These are phyloP conservation scores for Trichosporon asahii DNA, from an alignment of 1,284 basidiomycete species.

Conservation along the genomic window DNA sequence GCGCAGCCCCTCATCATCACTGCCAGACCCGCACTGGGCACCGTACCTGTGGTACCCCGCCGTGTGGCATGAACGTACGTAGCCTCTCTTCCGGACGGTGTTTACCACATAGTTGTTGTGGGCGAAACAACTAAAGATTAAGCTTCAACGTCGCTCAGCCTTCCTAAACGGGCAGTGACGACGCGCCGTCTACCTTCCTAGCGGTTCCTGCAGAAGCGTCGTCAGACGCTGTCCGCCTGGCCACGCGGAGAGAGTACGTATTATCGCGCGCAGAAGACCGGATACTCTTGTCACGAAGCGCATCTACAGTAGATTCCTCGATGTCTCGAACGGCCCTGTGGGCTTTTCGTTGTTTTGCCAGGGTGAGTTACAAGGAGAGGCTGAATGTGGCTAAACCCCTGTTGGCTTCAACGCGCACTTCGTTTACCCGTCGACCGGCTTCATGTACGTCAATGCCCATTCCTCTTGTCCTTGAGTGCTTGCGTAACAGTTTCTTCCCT, in stretches of 20 bases:
- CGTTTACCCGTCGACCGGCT: not conserved
- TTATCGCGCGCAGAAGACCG: not conserved
- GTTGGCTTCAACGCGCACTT: not conserved
- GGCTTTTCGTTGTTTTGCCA: not conserved
- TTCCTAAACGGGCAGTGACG: slow-evolving; percentile 1
- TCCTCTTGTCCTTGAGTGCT: not conserved
- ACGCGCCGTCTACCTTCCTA: not conserved
- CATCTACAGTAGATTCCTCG: not conserved
- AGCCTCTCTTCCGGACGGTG: not conserved
- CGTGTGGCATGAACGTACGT: not conserved
- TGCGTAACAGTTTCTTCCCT: not conserved
- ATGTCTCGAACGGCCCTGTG: not conserved
- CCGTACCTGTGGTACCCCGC: not conserved
- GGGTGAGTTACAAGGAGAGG: no score
- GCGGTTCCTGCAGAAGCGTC: not conserved
- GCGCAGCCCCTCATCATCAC: not conserved
- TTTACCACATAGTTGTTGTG: not conserved
- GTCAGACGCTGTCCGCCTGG: not conserved
- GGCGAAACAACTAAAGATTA: not conserved
- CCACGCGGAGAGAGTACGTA: not conserved
- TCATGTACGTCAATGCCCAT: not conserved
- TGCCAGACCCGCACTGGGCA: not conserved
- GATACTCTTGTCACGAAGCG: not conserved
- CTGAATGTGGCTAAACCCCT: no score
- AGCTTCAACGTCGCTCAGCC: not conserved